Evolutionary conservation across 192 early-diverging fungal species (phyloP).

Genomic region (Coemansia sp.): DNA sequence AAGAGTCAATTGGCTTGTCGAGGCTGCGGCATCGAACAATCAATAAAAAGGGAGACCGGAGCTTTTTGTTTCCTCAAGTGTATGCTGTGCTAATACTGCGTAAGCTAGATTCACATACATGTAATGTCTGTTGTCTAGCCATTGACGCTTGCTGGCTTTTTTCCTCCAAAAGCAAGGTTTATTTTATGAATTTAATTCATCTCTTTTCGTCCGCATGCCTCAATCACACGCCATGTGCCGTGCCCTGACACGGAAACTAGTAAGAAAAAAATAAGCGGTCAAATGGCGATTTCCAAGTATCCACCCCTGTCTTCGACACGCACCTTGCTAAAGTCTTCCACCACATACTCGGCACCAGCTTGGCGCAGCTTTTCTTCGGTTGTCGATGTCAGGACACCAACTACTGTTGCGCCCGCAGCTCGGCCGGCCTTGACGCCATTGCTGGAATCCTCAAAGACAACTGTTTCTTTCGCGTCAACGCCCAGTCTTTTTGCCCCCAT

Average conservation of each 20-base stretch:
- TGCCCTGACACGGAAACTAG: neutral
- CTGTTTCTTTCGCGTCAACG: constrained; percentile 6
- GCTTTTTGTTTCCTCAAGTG: too few species aligned
- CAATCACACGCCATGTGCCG: too few species aligned
- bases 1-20: too few species aligned
- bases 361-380: constrained; percentile 6
- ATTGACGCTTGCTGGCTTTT: too few species aligned
- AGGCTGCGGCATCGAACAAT: too few species aligned
- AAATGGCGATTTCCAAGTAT: constrained; percentile 4
- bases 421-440: constrained; percentile 34
- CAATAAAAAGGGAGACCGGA: too few species aligned
- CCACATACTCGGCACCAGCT: constrained; percentile 31
- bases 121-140: too few species aligned
- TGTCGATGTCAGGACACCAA: constrained; percentile 36
- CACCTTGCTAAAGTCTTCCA: constrained; percentile 22
- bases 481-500: constrained; percentile 22
- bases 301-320: constrained; percentile 8
- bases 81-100: too few species aligned
- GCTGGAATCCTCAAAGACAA: constrained; percentile 47
- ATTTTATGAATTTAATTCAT: too few species aligned
- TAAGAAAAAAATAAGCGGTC: neutral
- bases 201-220: too few species aligned
- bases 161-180: too few species aligned
- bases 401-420: constrained; percentile 29
- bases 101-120: too few species aligned